Evolutionary conservation across 495 filamentous ascomycete genomes (phyloP).

Genomic region (Neurospora africana): DNA sequence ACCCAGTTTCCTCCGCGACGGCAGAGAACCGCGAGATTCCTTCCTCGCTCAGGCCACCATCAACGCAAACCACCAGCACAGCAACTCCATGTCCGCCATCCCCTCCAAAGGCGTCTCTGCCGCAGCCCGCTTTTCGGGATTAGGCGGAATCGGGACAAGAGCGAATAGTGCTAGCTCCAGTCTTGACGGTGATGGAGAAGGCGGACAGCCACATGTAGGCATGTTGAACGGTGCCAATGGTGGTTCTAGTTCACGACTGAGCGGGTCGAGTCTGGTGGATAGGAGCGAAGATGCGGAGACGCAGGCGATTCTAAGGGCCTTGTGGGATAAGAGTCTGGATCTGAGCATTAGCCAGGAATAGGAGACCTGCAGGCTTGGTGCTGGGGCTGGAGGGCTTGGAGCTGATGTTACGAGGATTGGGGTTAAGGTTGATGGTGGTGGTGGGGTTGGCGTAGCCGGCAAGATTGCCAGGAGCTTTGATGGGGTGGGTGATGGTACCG

Average conservation of each 20-base stretch:
- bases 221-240: conserved; percentile 1
- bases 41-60: not conserved
- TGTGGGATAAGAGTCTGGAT: conserved; percentile 47
- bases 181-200: conserved; percentile 22
- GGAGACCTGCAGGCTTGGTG: not conserved
- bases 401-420: not conserved
- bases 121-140: not conserved
- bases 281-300: conserved; percentile 35
- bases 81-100: conserved; percentile 3
- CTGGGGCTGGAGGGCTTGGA: not conserved
- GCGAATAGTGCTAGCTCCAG: conserved; percentile 26
- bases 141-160: not conserved
- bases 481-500: not conserved
- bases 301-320: conserved; percentile 34
- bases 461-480: not conserved
- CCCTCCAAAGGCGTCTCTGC: not conserved
- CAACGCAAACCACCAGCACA: not conserved
- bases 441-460: not conserved
- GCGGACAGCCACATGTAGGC: not conserved
- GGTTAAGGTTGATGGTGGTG: not conserved
- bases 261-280: conserved; percentile 32
- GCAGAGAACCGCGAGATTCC: not conserved
- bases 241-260: conserved; percentile 24
- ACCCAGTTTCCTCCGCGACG: not conserved
- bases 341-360: conserved; percentile 42